Evolutionary conservation across 2,329 filamentous ascomycete genomes (phyloP), one percentile per base, ranked within the genome.

Genomic region (Xylariaceae sp.): DNA sequence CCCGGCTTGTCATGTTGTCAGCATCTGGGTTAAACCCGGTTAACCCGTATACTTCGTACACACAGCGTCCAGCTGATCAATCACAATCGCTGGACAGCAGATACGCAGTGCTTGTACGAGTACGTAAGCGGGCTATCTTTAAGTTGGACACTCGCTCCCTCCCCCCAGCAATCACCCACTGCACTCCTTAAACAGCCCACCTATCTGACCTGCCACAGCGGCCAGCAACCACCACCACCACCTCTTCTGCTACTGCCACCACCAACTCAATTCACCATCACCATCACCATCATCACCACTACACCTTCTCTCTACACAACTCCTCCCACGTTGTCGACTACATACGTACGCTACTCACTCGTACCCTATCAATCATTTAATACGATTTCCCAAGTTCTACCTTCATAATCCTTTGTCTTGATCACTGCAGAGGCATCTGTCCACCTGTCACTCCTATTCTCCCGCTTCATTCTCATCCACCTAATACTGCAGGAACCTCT

Each of bases 401-500:
- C 9, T 13, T 30, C 23, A 30, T 30, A 30, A 30, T 30, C 23
- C 23, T 30, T 30, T 42, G 9, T 42, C 37, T 13, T 13, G 4
- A 42, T 13, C 8, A 10, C 37, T 42, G 9, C 37, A 10, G 37
- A 9, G 37, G 7, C 9, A 13, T 42, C 9, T 30, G 23, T 30
- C 23, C 23, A 30, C 23, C 23, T 51, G 4, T 15, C n/a, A 15
- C 23, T 35, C 2, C 44, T 9, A 13, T 42, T 42, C 8, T 42
- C 37, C 37, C 37, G 37, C 37, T 13, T 9, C 37, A 42, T 42
- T 42, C 37, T 9, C 37, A 42, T 42, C 47, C 51, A 60, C 61
- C 61, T 62, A 52, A 52, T 55, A 37, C 50, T 51, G 61, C 64
- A 67, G 68, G 62, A 59, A 60, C 58, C 15, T 18, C 34, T 51